Conservation (phyloP, 1,284 basidiomycete species). For the Apiotrichum domesticum region DNA sequence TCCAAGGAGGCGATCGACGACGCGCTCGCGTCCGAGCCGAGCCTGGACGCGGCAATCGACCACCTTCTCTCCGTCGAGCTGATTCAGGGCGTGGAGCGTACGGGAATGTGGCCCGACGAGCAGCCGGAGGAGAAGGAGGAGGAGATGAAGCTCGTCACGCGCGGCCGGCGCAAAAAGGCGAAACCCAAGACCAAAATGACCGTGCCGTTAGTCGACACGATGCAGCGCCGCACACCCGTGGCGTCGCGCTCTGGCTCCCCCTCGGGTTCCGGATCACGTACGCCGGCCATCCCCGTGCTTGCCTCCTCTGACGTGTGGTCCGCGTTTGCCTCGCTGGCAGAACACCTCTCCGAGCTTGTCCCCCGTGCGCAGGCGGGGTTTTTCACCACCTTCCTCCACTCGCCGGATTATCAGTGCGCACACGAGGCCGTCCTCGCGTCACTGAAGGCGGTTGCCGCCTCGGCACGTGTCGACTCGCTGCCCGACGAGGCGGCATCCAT, state of each 20-base stretch:
- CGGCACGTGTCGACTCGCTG: conserved; percentile 2
- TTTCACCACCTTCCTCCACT: conserved; percentile 35
- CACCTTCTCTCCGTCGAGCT: conserved; percentile 38
- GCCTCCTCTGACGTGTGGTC: conserved; percentile 33
- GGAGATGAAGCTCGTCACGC: neutral
- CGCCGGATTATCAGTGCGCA: conserved; percentile 28
- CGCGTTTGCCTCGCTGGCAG: conserved; percentile 33
- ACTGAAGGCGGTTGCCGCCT: conserved; percentile 20
- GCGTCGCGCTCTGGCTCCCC: conserved; percentile 2
- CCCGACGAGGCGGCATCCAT: conserved; percentile 12
- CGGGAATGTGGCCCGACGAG: conserved; percentile 34
- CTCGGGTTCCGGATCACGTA: conserved; percentile 5
- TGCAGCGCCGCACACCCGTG: conserved; percentile 27
- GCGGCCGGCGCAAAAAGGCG: neutral
- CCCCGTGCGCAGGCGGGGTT: conserved; percentile 16
- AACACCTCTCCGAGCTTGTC: conserved; percentile 30
- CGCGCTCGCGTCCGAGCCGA: conserved; percentile 21
- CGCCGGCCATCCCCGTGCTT: neutral
- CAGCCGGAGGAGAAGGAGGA: neutral
- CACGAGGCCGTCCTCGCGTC: conserved; percentile 32
- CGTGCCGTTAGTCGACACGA: conserved; percentile 34
- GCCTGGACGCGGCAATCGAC: conserved; percentile 30
- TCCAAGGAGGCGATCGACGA: conserved; percentile 13
- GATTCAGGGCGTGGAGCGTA: conserved; percentile 28
- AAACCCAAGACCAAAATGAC: conserved; percentile 1